These are phyloP conservation scores for Didymella exigua DNA, from an alignment of 2,329 filamentous ascomycete species.

Conservation along the genomic window DNA sequence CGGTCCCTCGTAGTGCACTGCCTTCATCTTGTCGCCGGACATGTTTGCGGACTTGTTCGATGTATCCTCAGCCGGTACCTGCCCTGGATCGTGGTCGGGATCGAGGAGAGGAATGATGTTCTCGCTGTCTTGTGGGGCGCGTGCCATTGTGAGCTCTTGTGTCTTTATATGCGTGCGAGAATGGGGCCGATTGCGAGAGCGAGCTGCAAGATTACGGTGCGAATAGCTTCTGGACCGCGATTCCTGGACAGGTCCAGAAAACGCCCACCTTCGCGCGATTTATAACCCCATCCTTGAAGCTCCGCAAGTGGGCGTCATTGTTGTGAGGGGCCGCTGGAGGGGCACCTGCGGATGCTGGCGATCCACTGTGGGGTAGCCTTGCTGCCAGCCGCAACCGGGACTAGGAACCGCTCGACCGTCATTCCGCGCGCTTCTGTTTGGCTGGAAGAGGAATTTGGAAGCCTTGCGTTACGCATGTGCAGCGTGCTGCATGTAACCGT, in stretches of 20 bases:
- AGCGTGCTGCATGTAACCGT: neutral
- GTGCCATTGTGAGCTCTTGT: slow-evolving; percentile 13
- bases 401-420: slow-evolving; percentile 16
- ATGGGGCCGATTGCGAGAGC: neutral
- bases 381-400: slow-evolving; percentile 8
- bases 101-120: slow-evolving; percentile 20
- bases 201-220: neutral
- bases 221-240: neutral
- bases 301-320: slow-evolving; percentile 23
- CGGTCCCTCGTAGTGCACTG: slow-evolving; percentile 66
- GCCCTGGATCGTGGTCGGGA: slow-evolving; percentile 21
- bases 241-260: neutral
- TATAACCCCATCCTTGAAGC: slow-evolving; percentile 10
- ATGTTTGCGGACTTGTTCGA: slow-evolving; percentile 14
- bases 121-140: slow-evolving; percentile 8
- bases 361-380: slow-evolving; percentile 27
- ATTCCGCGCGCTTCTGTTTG: slow-evolving; percentile 6
- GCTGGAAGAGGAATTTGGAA: neutral
- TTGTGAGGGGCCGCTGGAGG: slow-evolving; percentile 26
- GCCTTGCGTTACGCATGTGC: neutral
- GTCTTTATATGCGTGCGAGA: slow-evolving; percentile 1
- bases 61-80: slow-evolving; percentile 13
- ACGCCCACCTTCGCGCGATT: slow-evolving; percentile 6
- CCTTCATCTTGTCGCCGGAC: slow-evolving; percentile 59
- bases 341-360: slow-evolving; percentile 18